These are phyloP conservation scores for Gossypium mustelinum DNA, from an alignment of 345 rosid species.

Conservation along the genomic window DNA sequence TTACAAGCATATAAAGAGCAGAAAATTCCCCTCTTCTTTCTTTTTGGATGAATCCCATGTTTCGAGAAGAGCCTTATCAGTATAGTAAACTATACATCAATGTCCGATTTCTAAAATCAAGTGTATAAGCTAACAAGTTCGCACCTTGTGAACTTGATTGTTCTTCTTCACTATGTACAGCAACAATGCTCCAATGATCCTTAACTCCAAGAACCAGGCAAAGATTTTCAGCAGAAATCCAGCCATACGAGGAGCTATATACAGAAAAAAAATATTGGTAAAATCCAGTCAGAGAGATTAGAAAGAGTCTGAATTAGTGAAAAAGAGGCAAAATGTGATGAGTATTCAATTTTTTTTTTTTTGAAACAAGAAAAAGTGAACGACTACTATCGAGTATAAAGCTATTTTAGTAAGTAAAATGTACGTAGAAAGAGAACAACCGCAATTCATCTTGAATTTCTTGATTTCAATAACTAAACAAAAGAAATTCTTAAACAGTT, in stretches of 20 bases:
- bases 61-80: neutral
- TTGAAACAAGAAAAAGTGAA: neutral
- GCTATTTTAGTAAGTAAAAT: neutral
- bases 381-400: neutral
- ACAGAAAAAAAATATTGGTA: neutral
- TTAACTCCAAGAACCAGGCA: slow-evolving; percentile 56
- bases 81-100: neutral
- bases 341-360: neutral
- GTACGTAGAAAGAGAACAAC: neutral
- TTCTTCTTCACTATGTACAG: slow-evolving; percentile 47
- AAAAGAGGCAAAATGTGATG: neutral
- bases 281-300: neutral
- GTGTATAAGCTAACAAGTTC: neutral
- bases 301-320: neutral
- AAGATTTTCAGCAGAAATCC: slow-evolving; percentile 56
- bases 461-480: neutral
- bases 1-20: neutral
- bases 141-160: slow-evolving; percentile 59
- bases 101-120: neutral
- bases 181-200: slow-evolving; percentile 40
- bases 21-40: neutral
- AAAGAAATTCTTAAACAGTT: neutral
- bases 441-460: neutral
- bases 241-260: slow-evolving; percentile 65
- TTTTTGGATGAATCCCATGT: neutral